phyloP scores from a whole-genome alignment of 2,329 filamentous ascomycete genomes.

The Pleoardoris graminearum region DNA sequence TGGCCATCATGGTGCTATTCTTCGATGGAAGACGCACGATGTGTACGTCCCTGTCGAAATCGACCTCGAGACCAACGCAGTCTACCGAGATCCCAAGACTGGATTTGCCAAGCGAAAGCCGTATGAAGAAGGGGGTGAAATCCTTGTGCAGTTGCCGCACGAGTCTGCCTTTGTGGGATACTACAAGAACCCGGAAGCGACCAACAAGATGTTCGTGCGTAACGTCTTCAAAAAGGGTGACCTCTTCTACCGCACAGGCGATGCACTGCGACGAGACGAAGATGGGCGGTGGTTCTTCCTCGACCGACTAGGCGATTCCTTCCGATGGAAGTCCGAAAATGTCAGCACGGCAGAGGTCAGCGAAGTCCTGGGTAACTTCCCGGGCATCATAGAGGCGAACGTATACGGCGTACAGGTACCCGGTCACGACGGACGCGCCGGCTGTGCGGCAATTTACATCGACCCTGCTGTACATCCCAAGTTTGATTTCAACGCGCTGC shows the following conservation, averaged over 20 bases:
- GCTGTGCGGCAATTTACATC: conserved; percentile 62
- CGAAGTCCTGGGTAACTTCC: conserved; percentile 51
- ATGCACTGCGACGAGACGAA: conserved; percentile 49
- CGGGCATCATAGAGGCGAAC: conserved; percentile 51
- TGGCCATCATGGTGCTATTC: conserved; percentile 70
- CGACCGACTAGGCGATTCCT: conserved; percentile 54
- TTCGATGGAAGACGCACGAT: conserved; percentile 58
- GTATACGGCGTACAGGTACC: conserved; percentile 56
- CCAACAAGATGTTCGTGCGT: conserved; percentile 57
- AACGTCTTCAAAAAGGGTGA: conserved; percentile 55
- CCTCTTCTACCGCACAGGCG: conserved; percentile 54
- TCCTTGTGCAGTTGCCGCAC: conserved; percentile 65
- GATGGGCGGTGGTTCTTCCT: conserved; percentile 56
- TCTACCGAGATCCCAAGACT: conserved; percentile 67
- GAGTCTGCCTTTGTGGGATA: conserved; percentile 69
- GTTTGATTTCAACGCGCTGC: conserved; percentile 60
- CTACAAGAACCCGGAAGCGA: conserved; percentile 68
- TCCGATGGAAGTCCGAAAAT: conserved; percentile 56
- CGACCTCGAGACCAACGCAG: conserved; percentile 68
- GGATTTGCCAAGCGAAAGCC: conserved; percentile 66
- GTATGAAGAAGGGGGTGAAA: conserved; percentile 74
- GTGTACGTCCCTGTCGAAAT: conserved; percentile 68
- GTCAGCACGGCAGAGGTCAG: conserved; percentile 54
- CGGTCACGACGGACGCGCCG: conserved; percentile 56
- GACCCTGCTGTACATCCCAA: conserved; percentile 50